These are phyloP conservation scores for Melampsora larici-populina DNA, from an alignment of 1,284 basidiomycete genomes.

Conservation along the genomic window DNA sequence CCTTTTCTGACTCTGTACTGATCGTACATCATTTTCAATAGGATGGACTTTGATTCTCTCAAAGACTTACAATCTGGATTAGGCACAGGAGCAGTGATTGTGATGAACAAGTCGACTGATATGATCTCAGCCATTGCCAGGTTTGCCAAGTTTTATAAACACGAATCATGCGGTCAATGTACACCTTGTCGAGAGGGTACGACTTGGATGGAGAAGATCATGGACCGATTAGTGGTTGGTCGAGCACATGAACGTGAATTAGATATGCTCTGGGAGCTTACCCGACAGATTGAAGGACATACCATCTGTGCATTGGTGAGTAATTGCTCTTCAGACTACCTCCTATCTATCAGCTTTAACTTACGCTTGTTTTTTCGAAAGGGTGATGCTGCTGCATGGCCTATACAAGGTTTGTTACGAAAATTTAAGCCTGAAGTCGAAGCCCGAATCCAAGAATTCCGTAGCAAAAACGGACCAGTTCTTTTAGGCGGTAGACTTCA, in stretches of 20 bases:
- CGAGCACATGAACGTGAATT: constrained; percentile 88
- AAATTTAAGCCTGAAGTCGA: constrained; percentile 96
- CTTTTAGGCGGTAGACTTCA: constrained; percentile 80
- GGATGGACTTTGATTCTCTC: constrained; percentile 97
- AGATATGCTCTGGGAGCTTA: constrained; percentile 90
- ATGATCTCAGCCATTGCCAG: constrained; percentile 87
- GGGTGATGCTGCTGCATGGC: constrained; percentile 97
- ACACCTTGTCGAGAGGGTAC: constrained; percentile 76
- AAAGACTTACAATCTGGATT: constrained; percentile 92
- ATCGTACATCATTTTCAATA: constrained; percentile 50
- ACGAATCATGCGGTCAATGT: constrained; percentile 98
- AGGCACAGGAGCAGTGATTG: constrained; percentile 95
- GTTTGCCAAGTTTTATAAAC: constrained; percentile 94
- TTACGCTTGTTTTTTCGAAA: not conserved
- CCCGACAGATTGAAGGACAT: constrained; percentile 80
- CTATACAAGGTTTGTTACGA: constrained; percentile 89
- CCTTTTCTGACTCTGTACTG: not conserved
- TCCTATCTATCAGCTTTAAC: not conserved
- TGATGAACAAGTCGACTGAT: constrained; percentile 97
- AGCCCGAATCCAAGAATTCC: constrained; percentile 74
- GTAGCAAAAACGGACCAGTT: constrained; percentile 74
- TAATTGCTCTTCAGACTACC: not conserved
- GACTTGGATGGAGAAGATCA: constrained; percentile 99
- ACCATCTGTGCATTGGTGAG: constrained; percentile 74
- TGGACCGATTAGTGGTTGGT: constrained; percentile 86